Base-by-base conservation (phyloP, 495 filamentous ascomycete species). In the Tuber indicum region DNA sequence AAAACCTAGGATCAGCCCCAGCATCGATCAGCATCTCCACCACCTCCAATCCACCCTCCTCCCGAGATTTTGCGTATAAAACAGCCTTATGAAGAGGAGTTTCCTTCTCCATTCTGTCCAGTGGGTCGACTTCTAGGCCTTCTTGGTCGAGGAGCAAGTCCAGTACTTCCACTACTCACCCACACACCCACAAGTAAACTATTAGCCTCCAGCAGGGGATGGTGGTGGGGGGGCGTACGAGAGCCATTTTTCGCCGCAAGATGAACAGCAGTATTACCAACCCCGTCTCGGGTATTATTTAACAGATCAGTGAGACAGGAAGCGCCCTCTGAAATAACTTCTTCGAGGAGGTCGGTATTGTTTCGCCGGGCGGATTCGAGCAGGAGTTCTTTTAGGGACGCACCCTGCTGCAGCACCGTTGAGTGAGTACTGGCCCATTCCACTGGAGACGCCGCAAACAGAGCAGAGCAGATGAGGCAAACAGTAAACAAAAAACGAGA, bases 311-410 rank as follows among this genome's bases (percentile, higher is more conserved):
- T 90, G 46, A 91, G 88, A 71, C 88, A 84, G 39, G 88, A 84
- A 75, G 92, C 88, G 66, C 88, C 83, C 70, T 88, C 85, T 7
- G 44, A 36, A n/a, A 83, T 36, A 85, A 83, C 73, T 84, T 86
- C 42, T 82, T 84, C 43, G 75, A 99, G 90, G 70, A 99, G 90
- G 66, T 93, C 90, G 78, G 90, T 89, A 85, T 98, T 97, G 87
- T 98, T 93, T 76, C 96, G 91, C 47, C 96, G 93, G 85, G 91
- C 94, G 81, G 96, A 92, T 87, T 97, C 96, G 84, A 99, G 90
- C 75, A 98, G 89, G 79, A 91, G 89, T 85, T 99, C 96, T 81
- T 88, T 86, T 19, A 90, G 89, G 72, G 93, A 92, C 76, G 96
- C 96, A 84, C 96, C 96, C 93, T 98, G 75, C 93, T 98, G 75